Evolutionary conservation across 2,329 filamentous ascomycete species (phyloP).

Genomic region (Ophiocordyceps polyrhachis-furcata): DNA sequence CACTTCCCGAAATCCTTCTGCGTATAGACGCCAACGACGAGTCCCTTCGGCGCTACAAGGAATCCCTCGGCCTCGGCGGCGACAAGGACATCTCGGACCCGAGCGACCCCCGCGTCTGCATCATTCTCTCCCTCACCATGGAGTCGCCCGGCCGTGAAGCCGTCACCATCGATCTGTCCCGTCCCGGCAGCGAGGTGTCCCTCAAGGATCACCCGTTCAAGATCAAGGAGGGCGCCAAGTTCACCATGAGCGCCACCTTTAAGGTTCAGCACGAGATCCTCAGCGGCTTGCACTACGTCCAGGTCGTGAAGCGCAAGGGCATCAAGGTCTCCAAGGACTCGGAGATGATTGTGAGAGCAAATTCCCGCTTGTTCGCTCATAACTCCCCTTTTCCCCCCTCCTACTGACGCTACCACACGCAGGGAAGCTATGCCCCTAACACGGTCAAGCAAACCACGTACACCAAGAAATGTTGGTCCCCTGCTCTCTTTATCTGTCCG

Average conservation of each 20-base stretch:
- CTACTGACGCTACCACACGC: slow-evolving; percentile 1
- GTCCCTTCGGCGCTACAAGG: slow-evolving; percentile 92
- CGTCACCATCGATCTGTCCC: slow-evolving; percentile 74
- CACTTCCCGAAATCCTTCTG: neutral
- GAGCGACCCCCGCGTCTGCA: slow-evolving; percentile 73
- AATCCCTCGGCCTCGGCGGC: slow-evolving; percentile 73
- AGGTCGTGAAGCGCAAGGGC: slow-evolving; percentile 79
- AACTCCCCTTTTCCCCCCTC: no score
- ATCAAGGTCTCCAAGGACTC: slow-evolving; percentile 80
- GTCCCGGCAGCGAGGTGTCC: slow-evolving; percentile 50
- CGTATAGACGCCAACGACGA: slow-evolving; percentile 53
- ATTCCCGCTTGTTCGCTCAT: neutral
- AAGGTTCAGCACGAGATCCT: slow-evolving; percentile 95
- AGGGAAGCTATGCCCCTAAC: slow-evolving; percentile 88
- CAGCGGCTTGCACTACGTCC: slow-evolving; percentile 87
- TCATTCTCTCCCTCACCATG: slow-evolving; percentile 81
- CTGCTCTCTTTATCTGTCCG: neutral
- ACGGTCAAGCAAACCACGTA: slow-evolving; percentile 74
- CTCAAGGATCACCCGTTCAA: slow-evolving; percentile 89
- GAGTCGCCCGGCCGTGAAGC: slow-evolving; percentile 66
- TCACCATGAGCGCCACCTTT: slow-evolving; percentile 89
- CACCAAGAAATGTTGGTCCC: slow-evolving; percentile 70
- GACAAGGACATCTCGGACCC: slow-evolving; percentile 55
- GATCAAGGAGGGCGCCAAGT: slow-evolving; percentile 89
- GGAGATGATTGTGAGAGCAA: slow-evolving; percentile 72